A percentile compares a stretch with the other conserved stretches of the same genome.
These are phyloP conservation scores for Phytophthora melonis DNA, from an alignment of 352 stramenopile genomes.

Conservation along the genomic window DNA sequence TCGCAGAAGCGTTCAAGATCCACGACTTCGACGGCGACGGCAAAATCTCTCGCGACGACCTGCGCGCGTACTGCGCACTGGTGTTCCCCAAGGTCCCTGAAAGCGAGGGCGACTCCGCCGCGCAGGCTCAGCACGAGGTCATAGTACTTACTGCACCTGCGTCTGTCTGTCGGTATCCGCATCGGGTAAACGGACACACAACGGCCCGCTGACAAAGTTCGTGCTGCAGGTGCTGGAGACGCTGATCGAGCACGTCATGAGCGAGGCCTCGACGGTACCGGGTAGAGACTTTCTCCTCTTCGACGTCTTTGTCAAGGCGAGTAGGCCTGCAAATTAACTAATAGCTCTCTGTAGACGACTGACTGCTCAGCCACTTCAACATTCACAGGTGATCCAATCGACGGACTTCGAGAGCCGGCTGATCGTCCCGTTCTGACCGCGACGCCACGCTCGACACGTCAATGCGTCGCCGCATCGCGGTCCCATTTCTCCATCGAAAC, in stretches of 20 bases:
- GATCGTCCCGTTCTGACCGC: conserved; percentile 61
- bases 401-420: conserved; percentile 73
- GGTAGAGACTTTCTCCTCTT: conserved; percentile 55
- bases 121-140: conserved; percentile 46
- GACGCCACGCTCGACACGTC: conserved; percentile 22
- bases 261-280: conserved; percentile 64
- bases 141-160: neutral
- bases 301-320: conserved; percentile 71
- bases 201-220: neutral
- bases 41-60: conserved; percentile 68
- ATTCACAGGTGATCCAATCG: conserved; percentile 54
- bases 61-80: conserved; percentile 55
- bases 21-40: conserved; percentile 80
- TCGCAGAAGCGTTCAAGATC: conserved; percentile 67
- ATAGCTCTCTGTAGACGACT: neutral
- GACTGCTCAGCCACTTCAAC: conserved; percentile 6
- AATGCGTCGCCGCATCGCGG: conserved; percentile 17
- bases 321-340: neutral
- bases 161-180: conserved; percentile 1
- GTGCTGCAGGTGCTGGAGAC: conserved; percentile 49
- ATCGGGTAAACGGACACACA: neutral
- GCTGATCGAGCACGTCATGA: conserved; percentile 55
- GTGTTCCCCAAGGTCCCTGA: conserved; percentile 48
- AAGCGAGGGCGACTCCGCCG: conserved; percentile 29
- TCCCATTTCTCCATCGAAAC: conserved; percentile 32